Conservation (phyloP, 2,329 filamentous ascomycete species). For the Alternaria sp. region DNA sequence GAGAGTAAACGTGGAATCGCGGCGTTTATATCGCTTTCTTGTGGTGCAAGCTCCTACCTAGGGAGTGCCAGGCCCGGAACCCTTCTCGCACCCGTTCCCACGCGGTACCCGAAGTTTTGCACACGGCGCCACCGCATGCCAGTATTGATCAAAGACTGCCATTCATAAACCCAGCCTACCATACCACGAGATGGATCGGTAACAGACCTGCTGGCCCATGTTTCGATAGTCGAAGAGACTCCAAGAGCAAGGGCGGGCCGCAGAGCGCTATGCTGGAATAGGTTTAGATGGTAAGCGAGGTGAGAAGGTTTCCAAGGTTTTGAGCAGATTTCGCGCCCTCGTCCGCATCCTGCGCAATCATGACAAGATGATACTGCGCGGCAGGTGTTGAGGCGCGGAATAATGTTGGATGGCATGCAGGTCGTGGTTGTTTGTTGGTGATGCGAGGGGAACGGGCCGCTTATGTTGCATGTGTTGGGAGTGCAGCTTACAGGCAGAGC, state of each 20-base stretch:
- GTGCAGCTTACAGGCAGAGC: constrained; percentile 2
- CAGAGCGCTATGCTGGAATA: constrained; percentile 14
- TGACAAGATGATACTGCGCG: background rate
- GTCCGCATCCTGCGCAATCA: constrained; percentile 5
- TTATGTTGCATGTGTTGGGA: constrained; percentile 14
- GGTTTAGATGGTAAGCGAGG: constrained; percentile 14
- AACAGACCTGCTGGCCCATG: background rate
- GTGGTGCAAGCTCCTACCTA: background rate
- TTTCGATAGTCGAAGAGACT: background rate
- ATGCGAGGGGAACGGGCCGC: constrained; percentile 10
- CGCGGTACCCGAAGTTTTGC: constrained; percentile 5
- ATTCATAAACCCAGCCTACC: background rate
- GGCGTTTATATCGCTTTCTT: background rate
- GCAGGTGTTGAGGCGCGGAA: background rate
- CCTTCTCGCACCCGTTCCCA: background rate
- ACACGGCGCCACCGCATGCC: background rate
- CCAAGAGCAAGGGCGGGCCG: background rate
- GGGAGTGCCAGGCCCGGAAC: background rate
- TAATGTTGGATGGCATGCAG: background rate
- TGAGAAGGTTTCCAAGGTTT: constrained; percentile 19
- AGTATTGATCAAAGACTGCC: background rate
- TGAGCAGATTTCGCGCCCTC: constrained; percentile 27
- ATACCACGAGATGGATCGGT: background rate
- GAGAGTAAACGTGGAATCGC: background rate
- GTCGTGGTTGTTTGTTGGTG: background rate